Evolutionary conservation across 2,329 filamentous ascomycete genomes (phyloP).

Genomic region (Xylaria sp.): DNA sequence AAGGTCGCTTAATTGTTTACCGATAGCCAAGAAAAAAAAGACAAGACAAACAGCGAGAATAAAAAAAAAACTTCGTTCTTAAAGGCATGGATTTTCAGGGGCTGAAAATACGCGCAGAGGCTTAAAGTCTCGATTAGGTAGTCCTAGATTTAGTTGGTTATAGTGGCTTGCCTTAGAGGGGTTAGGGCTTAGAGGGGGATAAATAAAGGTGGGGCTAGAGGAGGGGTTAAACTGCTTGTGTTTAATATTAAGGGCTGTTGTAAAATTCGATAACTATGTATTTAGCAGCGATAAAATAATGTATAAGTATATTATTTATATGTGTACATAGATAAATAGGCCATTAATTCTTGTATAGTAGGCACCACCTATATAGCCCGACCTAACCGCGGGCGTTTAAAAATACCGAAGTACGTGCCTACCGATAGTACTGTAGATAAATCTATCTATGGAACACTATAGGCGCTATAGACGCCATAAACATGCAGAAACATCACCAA

Average conservation of each 20-base stretch:
- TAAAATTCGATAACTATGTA: neutral
- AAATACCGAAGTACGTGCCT: too few relatives aligned
- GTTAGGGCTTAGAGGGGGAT: neutral
- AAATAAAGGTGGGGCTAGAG: conserved; percentile 7
- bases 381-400: too few relatives aligned
- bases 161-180: conserved; percentile 1
- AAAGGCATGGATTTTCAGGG: conserved; percentile 23
- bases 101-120: conserved; percentile 5
- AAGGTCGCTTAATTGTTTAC: too few relatives aligned
- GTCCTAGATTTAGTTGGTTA: neutral
- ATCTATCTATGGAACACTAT: too few relatives aligned
- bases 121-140: conserved; percentile 10
- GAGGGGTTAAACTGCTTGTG: neutral
- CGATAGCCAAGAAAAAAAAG: neutral
- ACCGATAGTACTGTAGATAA: too few relatives aligned
- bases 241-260: too few relatives aligned
- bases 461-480: neutral
- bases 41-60: neutral
- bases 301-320: too few relatives aligned
- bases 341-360: too few relatives aligned
- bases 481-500: neutral
- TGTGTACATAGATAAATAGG: too few relatives aligned
- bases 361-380: too few relatives aligned
- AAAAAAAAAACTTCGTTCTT: too few relatives aligned
- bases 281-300: too few relatives aligned